Conservation (phyloP, 805 yeast genomes). For the Myxozyma udenii region DNA sequence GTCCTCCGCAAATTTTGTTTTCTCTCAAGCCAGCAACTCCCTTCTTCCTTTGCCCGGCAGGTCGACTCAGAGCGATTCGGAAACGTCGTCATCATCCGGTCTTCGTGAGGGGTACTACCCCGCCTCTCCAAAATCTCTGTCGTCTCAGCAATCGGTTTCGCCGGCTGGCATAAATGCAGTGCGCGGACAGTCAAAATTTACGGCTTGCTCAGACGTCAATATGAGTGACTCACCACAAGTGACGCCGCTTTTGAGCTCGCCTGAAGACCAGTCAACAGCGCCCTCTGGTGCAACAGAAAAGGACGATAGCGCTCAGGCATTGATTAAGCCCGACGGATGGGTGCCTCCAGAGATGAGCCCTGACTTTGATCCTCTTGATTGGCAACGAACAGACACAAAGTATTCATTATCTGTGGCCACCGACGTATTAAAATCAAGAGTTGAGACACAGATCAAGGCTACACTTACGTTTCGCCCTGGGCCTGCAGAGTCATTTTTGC, state of each 20-base stretch:
- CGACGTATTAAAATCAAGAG: conserved; percentile 80
- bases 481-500: conserved; percentile 68
- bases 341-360: conserved; percentile 23
- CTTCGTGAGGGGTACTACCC: conserved; percentile 15
- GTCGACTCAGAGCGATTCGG: conserved; percentile 15
- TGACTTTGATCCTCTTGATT: conserved; percentile 26
- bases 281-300: background rate
- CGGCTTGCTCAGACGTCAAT: background rate
- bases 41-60: too few species aligned
- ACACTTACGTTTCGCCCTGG: conserved; percentile 67
- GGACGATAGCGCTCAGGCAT: conserved; percentile 2
- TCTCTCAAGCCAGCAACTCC: too few species aligned
- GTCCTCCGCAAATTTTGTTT: too few species aligned
- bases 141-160: conserved; percentile 17
- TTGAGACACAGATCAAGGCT: conserved; percentile 91
- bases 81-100: conserved; percentile 15
- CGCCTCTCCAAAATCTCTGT: conserved; percentile 24
- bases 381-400: conserved; percentile 33
- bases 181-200: background rate
- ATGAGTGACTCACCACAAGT: conserved; percentile 13
- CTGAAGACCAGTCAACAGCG: background rate
- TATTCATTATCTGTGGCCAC: conserved; percentile 45
- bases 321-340: conserved; percentile 23
- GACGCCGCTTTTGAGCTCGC: conserved; percentile 10
- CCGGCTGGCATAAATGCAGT: background rate